Percentiles rank a stretch among this genome's conserved stretches.
phyloP scores from a whole-genome alignment of 495 filamentous ascomycete genomes.

The Penicillium ochrochloron region DNA sequence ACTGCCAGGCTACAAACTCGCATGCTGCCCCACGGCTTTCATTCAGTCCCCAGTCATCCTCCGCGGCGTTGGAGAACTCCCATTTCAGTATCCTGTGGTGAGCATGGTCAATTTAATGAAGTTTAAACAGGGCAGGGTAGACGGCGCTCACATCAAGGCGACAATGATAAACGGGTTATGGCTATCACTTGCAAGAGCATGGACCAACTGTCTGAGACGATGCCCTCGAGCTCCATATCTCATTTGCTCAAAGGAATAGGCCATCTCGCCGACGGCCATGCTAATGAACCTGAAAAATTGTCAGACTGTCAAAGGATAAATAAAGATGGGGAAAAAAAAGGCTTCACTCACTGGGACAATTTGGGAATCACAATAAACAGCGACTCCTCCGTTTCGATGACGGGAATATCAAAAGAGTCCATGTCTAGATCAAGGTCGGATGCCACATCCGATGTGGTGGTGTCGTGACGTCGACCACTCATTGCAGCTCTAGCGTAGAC shows the following conservation, averaged over 20 bases:
- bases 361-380: conserved; percentile 71
- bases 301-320: background rate
- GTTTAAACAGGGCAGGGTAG: background rate
- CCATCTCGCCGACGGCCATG: conserved; percentile 63
- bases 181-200: conserved; percentile 64
- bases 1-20: conserved; percentile 91
- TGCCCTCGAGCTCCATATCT: conserved; percentile 68
- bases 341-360: conserved; percentile 60
- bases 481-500: background rate
- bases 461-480: conserved; percentile 2
- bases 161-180: conserved; percentile 78
- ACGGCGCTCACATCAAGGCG: conserved; percentile 69
- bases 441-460: conserved; percentile 3
- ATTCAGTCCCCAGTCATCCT: conserved; percentile 72
- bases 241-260: conserved; percentile 80
- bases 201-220: conserved; percentile 65
- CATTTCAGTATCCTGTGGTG: conserved; percentile 74
- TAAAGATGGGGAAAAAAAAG: background rate
- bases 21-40: conserved; percentile 82
- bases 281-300: conserved; percentile 41
- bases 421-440: conserved; percentile 22
- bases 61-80: conserved; percentile 64
- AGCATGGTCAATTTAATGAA: background rate
- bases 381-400: conserved; percentile 65
- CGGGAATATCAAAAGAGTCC: conserved; percentile 53